Base-by-base conservation (phyloP, 108 stramenopile species). In the Epipyxis sp. region DNA sequence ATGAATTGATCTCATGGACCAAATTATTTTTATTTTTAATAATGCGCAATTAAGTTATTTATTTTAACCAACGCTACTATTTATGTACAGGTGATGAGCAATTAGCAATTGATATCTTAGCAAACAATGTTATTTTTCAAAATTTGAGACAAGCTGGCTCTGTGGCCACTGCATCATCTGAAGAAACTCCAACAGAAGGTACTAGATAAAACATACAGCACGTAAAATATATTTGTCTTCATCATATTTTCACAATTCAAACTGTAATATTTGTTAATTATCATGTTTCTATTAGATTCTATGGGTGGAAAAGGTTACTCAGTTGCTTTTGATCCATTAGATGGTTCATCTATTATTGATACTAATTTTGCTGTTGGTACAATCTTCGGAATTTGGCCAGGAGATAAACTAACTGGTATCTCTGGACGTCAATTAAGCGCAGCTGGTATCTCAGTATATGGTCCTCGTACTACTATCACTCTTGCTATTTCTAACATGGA, bases 301-400 rank as follows among this genome's bases (percentile, higher is more conserved):
- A 50, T 50, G 46, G 46, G 46, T 13, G 46, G 46, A 6, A 50
- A 20, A 44, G 85, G 85, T 37, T 94, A 89, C 83, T 91, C 93
- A 0, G 91, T 93, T 35, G 91, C 91, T 59, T 93, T 91, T 88
- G 87, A 87, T 69, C 87, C 87, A 6, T 85, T 87, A 0, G 87
- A 87, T 46, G 87, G 87, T 1, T 86, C 86, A 6, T 87, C 87
- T 44, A 86, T 87, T 79, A 86, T 87, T 79, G 87, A 87, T 81
- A 86, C 85, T 50, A 87, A 87, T 81, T 87, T 86, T 78, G 87
- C 87, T 42, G 87, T 87, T 10, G 87, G 87, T 32, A 87, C 87
- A 45, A 87, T 87, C 50, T 84, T 81, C 69, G 87, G 87, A 25
- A 69, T 87, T 44, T 87, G 85, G 85, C 83, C 81, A n/a, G 84